These are phyloP conservation scores for Pinguiococcus pyrenoidosus DNA, from an alignment of 108 stramenopile species.

Conservation along the genomic window DNA sequence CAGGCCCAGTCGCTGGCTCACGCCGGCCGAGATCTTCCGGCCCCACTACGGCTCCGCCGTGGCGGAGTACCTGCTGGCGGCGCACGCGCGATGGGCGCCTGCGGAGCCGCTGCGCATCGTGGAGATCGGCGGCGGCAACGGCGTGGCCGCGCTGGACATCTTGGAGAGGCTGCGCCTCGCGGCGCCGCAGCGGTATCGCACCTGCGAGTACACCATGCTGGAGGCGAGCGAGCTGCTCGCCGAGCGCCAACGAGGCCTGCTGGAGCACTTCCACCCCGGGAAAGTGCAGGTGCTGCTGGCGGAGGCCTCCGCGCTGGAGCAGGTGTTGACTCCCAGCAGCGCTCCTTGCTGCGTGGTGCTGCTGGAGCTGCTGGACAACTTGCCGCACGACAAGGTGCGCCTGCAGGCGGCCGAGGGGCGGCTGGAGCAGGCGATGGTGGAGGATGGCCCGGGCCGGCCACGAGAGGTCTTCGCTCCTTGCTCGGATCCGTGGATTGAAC, in stretches of 20 bases:
- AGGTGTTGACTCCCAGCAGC: too few relatives aligned
- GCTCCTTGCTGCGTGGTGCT: neutral
- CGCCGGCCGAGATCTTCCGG: conserved; percentile 7
- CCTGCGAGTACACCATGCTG: neutral
- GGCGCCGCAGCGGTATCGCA: neutral
- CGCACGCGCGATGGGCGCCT: neutral
- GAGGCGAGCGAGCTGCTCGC: conserved; percentile 1
- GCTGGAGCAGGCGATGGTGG: too few relatives aligned
- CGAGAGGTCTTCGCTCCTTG: too few relatives aligned
- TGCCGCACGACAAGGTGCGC: conserved; percentile 16
- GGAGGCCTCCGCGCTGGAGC: neutral
- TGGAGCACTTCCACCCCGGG: neutral
- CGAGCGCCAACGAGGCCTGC: neutral
- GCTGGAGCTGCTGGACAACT: conserved; percentile 8
- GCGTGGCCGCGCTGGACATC: conserved; percentile 1
- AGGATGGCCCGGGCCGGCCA: too few relatives aligned
- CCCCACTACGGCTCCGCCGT: conserved; percentile 2
- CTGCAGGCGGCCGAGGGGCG: too few relatives aligned
- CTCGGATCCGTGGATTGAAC: too few relatives aligned
- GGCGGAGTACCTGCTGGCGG: neutral
- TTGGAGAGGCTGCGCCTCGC: neutral
- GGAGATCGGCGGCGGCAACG: conserved; percentile 8
- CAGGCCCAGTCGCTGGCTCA: neutral
- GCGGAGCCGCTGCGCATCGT: neutral
- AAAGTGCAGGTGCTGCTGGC: neutral